Conservation (phyloP, 139 green algal species). For the Zygnema circumcarinatum region DNA sequence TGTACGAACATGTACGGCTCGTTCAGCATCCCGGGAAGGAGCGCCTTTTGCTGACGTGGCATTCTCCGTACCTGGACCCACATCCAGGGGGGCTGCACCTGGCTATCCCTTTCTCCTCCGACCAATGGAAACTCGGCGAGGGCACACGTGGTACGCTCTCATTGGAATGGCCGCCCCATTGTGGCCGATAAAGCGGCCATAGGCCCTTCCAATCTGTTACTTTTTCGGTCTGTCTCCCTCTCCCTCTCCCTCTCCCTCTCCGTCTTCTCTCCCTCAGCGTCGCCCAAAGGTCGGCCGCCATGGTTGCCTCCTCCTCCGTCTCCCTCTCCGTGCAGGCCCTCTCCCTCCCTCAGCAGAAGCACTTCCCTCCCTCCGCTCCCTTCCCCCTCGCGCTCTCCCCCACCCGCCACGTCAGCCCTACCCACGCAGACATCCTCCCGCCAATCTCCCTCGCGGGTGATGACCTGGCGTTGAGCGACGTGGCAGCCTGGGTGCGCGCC, state of each 20-base stretch:
- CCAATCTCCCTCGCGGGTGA: neutral
- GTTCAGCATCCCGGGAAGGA: too few relatives aligned
- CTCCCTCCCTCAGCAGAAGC: neutral
- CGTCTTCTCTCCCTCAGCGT: neutral
- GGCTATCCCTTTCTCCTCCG: too few relatives aligned
- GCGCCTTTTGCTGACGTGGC: too few relatives aligned
- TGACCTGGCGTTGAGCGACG: neutral
- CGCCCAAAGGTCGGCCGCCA: neutral
- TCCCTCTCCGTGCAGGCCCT: neutral
- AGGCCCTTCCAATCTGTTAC: too few relatives aligned
- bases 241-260: slow-evolving; percentile 23
- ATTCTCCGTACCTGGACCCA: too few relatives aligned
- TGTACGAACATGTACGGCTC: too few relatives aligned
- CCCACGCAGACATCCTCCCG: neutral
- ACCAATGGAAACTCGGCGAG: too few relatives aligned
- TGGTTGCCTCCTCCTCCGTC: neutral
- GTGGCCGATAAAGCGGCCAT: too few relatives aligned
- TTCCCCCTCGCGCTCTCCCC: neutral
- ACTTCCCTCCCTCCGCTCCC: neutral
- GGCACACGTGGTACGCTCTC: too few relatives aligned
- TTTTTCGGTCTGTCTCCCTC: neutral
- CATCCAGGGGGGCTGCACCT: too few relatives aligned
- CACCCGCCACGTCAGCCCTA: neutral
- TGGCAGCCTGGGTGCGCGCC: slow-evolving; percentile 10
- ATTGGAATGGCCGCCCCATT: too few relatives aligned